Percentiles rank a stretch among this genome's conserved stretches.
These are phyloP conservation scores for Sphenostylis stenocarpa DNA, from an alignment of 306 rosid species.

Conservation along the genomic window DNA sequence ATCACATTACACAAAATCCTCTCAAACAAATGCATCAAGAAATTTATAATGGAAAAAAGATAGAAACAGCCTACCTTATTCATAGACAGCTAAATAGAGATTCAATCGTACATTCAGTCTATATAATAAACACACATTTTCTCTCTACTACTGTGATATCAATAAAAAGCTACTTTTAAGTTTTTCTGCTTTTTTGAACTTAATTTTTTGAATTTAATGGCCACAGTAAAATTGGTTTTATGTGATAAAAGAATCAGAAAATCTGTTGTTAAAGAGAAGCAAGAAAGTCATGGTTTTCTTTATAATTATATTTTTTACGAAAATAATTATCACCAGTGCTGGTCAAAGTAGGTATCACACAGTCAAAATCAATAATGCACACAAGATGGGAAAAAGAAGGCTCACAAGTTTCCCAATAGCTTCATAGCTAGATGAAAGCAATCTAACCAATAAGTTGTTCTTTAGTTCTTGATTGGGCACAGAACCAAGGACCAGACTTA, in stretches of 20 bases:
- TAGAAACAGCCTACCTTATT: too few relatives aligned
- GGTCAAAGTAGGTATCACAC: conserved; percentile 17
- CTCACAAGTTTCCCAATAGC: conserved; percentile 93
- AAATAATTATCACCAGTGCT: neutral
- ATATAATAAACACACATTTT: too few relatives aligned
- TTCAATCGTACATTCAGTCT: too few relatives aligned
- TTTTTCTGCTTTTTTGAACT: neutral
- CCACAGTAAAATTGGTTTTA: conserved; percentile 4
- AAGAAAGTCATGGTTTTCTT: neutral
- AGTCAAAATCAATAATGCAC: conserved; percentile 15
- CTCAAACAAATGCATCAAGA: conserved; percentile 17
- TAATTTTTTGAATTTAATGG: neutral
- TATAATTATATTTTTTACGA: neutral
- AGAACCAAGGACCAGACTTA: conserved; percentile 81
- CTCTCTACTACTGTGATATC: neutral
- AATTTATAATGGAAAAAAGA: neutral
- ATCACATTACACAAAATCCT: conserved; percentile 14
- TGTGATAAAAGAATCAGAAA: neutral
- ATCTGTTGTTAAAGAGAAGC: neutral
- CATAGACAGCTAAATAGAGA: too few relatives aligned
- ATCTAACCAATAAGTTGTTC: conserved; percentile 77
- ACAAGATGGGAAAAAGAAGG: conserved; percentile 15
- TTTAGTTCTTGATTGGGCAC: conserved; percentile 77
- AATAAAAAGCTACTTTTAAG: neutral
- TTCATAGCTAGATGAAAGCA: conserved; percentile 88